These are phyloP conservation scores for Botrytis deweyae DNA, from an alignment of 2,329 filamentous ascomycete genomes.

Conservation along the genomic window DNA sequence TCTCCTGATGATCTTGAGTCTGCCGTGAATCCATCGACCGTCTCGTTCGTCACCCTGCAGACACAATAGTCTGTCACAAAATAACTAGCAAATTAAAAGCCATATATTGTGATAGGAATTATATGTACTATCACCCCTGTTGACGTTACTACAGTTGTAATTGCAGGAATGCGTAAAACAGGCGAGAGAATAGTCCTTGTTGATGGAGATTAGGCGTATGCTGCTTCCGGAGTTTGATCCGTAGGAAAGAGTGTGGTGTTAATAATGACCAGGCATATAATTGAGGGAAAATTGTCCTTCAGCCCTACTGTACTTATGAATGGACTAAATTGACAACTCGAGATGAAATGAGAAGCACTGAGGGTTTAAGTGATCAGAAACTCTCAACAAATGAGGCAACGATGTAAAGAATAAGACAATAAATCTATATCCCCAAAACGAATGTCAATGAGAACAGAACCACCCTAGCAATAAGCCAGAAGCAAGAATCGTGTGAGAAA, in stretches of 20 bases:
- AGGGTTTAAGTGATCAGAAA: neutral
- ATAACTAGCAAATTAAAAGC: neutral
- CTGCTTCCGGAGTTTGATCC: neutral
- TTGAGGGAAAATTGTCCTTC: neutral
- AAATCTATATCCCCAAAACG: neutral
- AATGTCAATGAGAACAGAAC: neutral
- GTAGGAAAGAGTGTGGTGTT: neutral
- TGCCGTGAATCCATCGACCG: neutral
- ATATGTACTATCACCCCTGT: neutral
- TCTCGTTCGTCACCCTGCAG: neutral
- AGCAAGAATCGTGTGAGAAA: neutral
- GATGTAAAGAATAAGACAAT: neutral
- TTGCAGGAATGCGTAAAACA: neutral
- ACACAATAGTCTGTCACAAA: rapidly evolving
- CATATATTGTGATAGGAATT: neutral
- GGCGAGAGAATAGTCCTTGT: neutral
- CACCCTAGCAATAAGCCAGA: neutral
- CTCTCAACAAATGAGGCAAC: neutral
- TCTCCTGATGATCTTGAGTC: neutral
- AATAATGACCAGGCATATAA: neutral
- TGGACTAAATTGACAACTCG: no score
- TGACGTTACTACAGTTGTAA: neutral
- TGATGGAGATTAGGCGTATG: neutral
- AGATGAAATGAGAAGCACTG: no score
- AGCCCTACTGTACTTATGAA: no score